Base-by-base conservation (phyloP, 345 rosid species). In the Psidium guajava region DNA sequence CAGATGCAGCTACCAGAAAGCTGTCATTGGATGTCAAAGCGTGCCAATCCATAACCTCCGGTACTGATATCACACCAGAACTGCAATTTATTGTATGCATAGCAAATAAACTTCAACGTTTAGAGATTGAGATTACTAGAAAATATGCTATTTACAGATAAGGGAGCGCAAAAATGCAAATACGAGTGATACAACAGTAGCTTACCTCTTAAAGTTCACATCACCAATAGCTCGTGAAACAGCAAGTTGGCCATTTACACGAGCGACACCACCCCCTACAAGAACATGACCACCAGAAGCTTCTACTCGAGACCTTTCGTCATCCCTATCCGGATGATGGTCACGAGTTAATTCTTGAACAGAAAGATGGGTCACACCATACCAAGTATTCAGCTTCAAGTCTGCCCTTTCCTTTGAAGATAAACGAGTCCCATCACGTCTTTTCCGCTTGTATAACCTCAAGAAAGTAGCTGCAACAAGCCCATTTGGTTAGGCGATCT, bases 191-290 rank as follows among this genome's bases (percentile, higher is more conserved):
- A 54, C 27, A 11, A 51, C 32, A 40, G 42, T 28, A 44, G 40
- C 55, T 88, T 59, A 94, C 96, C 94, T 91, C 91, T 92, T 95
- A 82, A 89, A 92, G 55, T 87, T 84, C 59, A 95, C 86, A 90
- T 96, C 98, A 5, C 99, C 98, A 89, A 96, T 93, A 69, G 99
- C 90, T 85, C 99, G 96, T 85, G 99, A 96, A 86, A 96, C 90
- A 89, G 98, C 94, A 54, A 96, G 90, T 88, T 93, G 95, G 73
- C 99, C 98, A 86, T 96, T 96, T 82, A 96, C 98, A 53, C 99
- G 92, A 88, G 95, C 86, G 53, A 94, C 93, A 69, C 97, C 98
- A 55, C 91, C 95, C 94, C 95, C 91, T 83, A 93, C 93, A 85
- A 91, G 90, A 90, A 95, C 95, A 90, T 93, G 92, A 87, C 99